A percentile compares a stretch with the other conserved stretches of the same genome.
These are phyloP conservation scores for Cadophora malorum DNA, from an alignment of 2,329 filamentous ascomycete genomes.

Conservation along the genomic window DNA sequence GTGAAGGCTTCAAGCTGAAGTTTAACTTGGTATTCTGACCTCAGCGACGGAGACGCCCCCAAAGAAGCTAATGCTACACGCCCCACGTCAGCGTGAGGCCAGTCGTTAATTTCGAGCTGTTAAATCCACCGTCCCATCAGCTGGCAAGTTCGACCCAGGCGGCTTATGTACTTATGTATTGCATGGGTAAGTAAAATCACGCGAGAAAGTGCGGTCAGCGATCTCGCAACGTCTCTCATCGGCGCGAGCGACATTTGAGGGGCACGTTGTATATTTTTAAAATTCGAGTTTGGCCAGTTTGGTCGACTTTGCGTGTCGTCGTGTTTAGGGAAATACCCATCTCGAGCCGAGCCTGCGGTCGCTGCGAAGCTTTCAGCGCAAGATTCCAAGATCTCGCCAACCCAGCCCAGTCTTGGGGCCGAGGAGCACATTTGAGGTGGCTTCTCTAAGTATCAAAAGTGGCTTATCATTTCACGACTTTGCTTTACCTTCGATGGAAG, in stretches of 20 bases:
- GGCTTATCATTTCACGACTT: background rate
- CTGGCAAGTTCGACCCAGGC: background rate
- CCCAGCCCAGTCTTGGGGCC: constrained; percentile 7
- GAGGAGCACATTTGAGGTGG: background rate
- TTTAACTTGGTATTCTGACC: background rate
- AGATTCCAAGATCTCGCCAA: constrained; percentile 12
- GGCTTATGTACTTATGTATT: background rate
- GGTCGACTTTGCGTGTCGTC: constrained; percentile 1
- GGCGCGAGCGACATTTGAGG: too few relatives aligned
- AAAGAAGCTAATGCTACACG: constrained; percentile 1
- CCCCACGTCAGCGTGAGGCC: constrained; percentile 1
- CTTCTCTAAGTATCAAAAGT: background rate
- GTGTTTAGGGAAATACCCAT: constrained; percentile 1
- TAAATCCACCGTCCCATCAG: background rate
- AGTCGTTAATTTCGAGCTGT: background rate
- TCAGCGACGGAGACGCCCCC: background rate
- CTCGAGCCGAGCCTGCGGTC: background rate
- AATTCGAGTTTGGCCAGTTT: background rate
- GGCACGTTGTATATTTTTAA: background rate
- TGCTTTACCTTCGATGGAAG: too few relatives aligned
- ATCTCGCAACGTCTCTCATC: too few relatives aligned
- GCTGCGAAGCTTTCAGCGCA: constrained; percentile 3
- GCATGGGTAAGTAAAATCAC: background rate
- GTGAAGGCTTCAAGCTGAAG: background rate
- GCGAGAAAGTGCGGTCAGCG: background rate